Base-by-base conservation (phyloP, 306 rosid species). In the Hippophae gyantsensis region DNA sequence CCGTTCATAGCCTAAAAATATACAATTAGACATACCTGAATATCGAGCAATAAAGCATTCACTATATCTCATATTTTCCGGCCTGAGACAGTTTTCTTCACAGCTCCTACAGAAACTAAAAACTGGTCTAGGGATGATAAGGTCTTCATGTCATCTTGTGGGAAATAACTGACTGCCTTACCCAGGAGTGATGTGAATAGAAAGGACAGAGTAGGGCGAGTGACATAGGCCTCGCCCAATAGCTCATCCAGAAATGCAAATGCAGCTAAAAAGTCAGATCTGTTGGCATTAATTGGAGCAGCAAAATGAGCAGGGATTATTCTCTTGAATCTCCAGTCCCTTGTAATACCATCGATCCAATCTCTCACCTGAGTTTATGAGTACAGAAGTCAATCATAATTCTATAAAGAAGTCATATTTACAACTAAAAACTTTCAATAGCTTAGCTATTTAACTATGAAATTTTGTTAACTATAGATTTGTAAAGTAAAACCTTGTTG, bases 121-220 rank as follows among this genome's bases (percentile, higher is more conserved):
- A 93, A 86, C 72, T 80, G 69, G 61, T 84, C 97, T 47, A 93
- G 94, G 45, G 99, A 93, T 54, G 99, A 93, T 48, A 93, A 63
- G 49, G 97, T 88, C 72, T 87, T 80, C 97, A 88, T 93, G 79
- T 88, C 99, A 58, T 93, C 99, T 0, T 95, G 95, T 42, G 99
- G 99, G 56, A 93, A 86, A 73, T 86, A 93, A 66, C 89, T 88
- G 10, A 94, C 90, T 0, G 99, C 97, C 58, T 83, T 92, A 70
- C 99, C 99, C 86, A 79, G 76, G 60, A 88, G 74, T 13, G 95
- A 85, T 25, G 95, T 60, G 61, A 93, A 74, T 52, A 86, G 69
- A 70, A 80, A 84, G 56, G 95, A 81, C 49, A 85, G 84, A 0
- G 90, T 82, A 38, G 89, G 88, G 70, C 78, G 61, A 26, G 81